Base-by-base conservation (phyloP, 2,329 filamentous ascomycete genomes). In the Sporothrix schenckii region DNA sequence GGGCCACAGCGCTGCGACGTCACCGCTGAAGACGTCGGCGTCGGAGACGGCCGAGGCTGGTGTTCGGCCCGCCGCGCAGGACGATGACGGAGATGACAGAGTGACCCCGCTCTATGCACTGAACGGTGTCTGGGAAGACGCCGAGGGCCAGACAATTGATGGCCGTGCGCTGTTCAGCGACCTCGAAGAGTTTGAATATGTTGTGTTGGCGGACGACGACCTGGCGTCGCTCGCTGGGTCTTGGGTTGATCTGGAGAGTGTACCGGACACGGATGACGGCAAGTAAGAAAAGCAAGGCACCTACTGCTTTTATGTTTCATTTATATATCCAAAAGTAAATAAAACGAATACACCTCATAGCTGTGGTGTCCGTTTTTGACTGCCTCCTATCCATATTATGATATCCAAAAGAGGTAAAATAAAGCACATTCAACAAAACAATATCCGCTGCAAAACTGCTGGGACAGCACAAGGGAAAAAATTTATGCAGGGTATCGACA, bases 231-330 rank as follows among this genome's bases (percentile, higher is more conserved):
- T 70, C 41, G 69, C 68, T 13, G 68, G 58, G 30, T 70, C 68
- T 21, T 72, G 71, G 68, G 68, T 72, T 2, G 71, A 70, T 58
- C 58, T 72, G 30, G 71, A 70, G 14, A 72, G 71, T 11, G 68
- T 68, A 4, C 34, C 52, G 7, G 71, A 56, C 9, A 50, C 58
- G 5, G 71, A 72, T n/a, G 66, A 66, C 50, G 61, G 58, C 4
- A 41, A 63, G n/a, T 24, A 47, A 34, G 39, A n/a, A 16, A 9
- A 14, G 13, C 41, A 44, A n/a, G 14, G 24, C 49, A 19, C 24
- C 5, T 61, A 11, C 5, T 44, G n/a, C 27, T 5, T 30, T 30
- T 2, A 30, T 30, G 27, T 30, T 30, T 30, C 27, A 30, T 30
- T 30, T 2, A 30, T 30, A 30, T 30, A 30, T 30, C 27, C 27